phyloP scores from a whole-genome alignment of 148 eudicot species.

The Heliosperma pusillum region DNA sequence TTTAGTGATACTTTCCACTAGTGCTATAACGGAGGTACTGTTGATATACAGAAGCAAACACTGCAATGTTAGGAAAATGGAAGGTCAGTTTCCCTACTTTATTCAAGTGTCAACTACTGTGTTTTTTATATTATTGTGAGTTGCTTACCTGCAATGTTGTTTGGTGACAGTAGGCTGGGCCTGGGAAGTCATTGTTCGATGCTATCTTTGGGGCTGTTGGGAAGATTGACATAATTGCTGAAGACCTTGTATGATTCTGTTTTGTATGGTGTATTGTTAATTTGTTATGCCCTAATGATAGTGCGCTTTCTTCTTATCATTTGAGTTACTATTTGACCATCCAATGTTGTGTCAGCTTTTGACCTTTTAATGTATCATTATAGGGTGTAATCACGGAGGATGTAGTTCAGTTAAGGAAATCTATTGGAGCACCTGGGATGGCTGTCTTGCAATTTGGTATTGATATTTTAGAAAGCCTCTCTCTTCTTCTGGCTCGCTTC shows the following conservation, averaged over 20 bases:
- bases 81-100: slow-evolving; percentile 53
- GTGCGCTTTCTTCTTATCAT: neutral
- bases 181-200: slow-evolving; percentile 82
- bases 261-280: too few species aligned
- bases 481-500: neutral
- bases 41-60: slow-evolving; percentile 65
- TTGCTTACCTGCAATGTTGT: slow-evolving; percentile 23
- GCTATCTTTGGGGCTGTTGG: slow-evolving; percentile 71
- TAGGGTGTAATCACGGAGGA: slow-evolving; percentile 98
- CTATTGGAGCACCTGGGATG: slow-evolving; percentile 99
- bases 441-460: slow-evolving; percentile 98
- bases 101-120: slow-evolving; percentile 1
- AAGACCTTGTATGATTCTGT: slow-evolving; percentile 77
- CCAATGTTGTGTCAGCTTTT: neutral
- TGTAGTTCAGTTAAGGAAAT: slow-evolving; percentile 78
- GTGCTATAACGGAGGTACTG: neutral
- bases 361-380: slow-evolving; percentile 15
- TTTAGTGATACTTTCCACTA: neutral
- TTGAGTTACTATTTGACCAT: neutral
- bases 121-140: neutral
- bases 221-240: slow-evolving; percentile 80
- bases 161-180: slow-evolving; percentile 81
- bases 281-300: neutral
- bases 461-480: slow-evolving; percentile 14
- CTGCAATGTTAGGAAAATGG: slow-evolving; percentile 79